phyloP scores from a whole-genome alignment of 2,329 filamentous ascomycete species.

The Fusarium redolens region DNA sequence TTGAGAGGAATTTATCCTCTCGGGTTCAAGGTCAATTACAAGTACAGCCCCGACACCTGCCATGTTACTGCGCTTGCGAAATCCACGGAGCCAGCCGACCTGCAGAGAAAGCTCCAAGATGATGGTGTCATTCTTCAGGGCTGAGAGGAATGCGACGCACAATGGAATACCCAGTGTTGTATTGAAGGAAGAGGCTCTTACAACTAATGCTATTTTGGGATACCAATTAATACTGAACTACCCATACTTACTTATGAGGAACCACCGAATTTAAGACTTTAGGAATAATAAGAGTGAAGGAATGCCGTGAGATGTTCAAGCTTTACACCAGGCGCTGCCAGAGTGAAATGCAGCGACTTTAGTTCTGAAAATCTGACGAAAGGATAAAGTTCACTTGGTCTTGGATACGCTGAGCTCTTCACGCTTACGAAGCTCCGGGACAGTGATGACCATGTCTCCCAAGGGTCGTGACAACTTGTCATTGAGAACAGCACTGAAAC shows the following conservation, averaged over 20 bases:
- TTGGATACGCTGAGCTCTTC: no score
- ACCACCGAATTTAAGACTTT: no score
- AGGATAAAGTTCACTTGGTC: no score
- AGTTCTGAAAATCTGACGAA: not conserved
- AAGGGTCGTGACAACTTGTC: not conserved
- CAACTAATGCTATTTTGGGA: not conserved
- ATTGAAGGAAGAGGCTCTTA: rapidly evolving
- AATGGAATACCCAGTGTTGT: rapidly evolving
- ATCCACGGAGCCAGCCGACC: not conserved
- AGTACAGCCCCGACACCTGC: not conserved
- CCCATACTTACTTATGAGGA: no score
- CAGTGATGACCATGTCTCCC: not conserved
- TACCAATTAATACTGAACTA: no score
- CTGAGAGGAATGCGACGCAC: not conserved
- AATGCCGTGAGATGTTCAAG: no score
- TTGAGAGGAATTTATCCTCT: not conserved
- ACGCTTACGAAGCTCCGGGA: rapidly evolving
- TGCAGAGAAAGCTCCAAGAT: not conserved
- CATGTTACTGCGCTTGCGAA: not conserved
- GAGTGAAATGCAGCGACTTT: no score
- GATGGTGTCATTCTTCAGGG: not conserved
- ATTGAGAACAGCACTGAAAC: not conserved
- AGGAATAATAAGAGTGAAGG: no score
- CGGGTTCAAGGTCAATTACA: not conserved
- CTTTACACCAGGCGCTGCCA: no score